Evolutionary conservation across 352 stramenopile genomes (phyloP).

Genomic region (Aphanomyces euteiches): DNA sequence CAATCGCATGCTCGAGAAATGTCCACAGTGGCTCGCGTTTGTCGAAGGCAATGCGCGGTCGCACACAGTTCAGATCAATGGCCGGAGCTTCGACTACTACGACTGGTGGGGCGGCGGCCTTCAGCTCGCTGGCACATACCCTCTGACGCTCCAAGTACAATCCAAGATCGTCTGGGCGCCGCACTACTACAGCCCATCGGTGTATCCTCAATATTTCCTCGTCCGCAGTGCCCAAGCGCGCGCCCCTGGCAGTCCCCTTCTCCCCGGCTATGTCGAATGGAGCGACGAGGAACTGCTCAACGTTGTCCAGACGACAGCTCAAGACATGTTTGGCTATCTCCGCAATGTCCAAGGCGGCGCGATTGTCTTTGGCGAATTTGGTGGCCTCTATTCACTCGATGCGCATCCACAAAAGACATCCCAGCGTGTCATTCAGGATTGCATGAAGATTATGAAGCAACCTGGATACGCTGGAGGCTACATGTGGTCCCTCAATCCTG

Average conservation of each 20-base stretch:
- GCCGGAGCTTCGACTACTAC: constrained; percentile 43
- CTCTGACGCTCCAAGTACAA: constrained; percentile 41
- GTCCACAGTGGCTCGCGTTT: constrained; percentile 62
- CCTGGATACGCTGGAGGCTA: constrained; percentile 54
- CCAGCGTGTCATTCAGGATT: constrained; percentile 55
- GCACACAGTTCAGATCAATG: constrained; percentile 44
- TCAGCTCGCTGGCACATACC: constrained; percentile 38
- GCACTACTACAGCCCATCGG: constrained; percentile 71
- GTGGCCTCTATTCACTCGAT: constrained; percentile 57
- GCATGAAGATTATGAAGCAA: constrained; percentile 55
- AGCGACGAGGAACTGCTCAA: constrained; percentile 45
- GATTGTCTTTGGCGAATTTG: constrained; percentile 65
- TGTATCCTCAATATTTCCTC: constrained; percentile 58
- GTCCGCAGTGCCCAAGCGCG: constrained; percentile 41
- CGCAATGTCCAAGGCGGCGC: constrained; percentile 41
- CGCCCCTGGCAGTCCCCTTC: constrained; percentile 29
- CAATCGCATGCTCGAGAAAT: constrained; percentile 61
- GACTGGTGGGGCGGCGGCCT: constrained; percentile 69
- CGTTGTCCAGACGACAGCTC: constrained; percentile 58
- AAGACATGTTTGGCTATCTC: constrained; percentile 71
- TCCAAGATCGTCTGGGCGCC: constrained; percentile 65
- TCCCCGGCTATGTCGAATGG: constrained; percentile 48
- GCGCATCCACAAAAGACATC: constrained; percentile 48
- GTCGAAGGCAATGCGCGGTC: constrained; percentile 54
- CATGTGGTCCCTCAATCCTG: constrained; percentile 73